Percentiles rank a stretch among this genome's conserved stretches.
phyloP scores from a whole-genome alignment of 2,329 filamentous ascomycete genomes.

The Albifimbria verrucaria region DNA sequence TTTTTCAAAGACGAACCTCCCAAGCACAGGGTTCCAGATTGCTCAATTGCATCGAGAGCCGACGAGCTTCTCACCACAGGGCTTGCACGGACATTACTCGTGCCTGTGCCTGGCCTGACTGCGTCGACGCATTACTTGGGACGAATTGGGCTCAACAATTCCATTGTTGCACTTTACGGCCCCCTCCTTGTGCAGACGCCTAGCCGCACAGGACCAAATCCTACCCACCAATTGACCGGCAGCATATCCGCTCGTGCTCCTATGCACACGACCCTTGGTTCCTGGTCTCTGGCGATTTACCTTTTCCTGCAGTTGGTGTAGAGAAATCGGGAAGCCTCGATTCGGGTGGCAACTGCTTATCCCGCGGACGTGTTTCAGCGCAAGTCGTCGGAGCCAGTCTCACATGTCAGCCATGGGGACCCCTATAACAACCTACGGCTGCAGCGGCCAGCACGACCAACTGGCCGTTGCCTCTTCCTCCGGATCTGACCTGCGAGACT shows the following conservation, averaged over 20 bases:
- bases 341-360: background rate
- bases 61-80: too few species aligned
- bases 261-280: background rate
- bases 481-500: constrained; percentile 33
- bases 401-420: constrained; percentile 36
- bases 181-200: background rate
- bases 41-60: too few species aligned
- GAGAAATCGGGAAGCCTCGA: background rate
- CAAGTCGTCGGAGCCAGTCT: constrained; percentile 4
- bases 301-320: background rate
- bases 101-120: background rate
- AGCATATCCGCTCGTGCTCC: background rate
- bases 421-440: constrained; percentile 34
- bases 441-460: constrained; percentile 31
- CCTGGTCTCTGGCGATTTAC: background rate
- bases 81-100: too few species aligned
- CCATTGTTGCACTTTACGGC: background rate
- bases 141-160: background rate
- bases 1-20: too few species aligned
- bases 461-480: constrained; percentile 34
- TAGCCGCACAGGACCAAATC: too few species aligned
- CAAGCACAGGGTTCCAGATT: too few species aligned
- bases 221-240: background rate
- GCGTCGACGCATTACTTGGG: background rate
- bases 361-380: background rate